A percentile compares a stretch with the other conserved stretches of the same genome.
These are phyloP conservation scores for Fusarium clavum DNA, from an alignment of 2,329 filamentous ascomycete species.

Conservation along the genomic window DNA sequence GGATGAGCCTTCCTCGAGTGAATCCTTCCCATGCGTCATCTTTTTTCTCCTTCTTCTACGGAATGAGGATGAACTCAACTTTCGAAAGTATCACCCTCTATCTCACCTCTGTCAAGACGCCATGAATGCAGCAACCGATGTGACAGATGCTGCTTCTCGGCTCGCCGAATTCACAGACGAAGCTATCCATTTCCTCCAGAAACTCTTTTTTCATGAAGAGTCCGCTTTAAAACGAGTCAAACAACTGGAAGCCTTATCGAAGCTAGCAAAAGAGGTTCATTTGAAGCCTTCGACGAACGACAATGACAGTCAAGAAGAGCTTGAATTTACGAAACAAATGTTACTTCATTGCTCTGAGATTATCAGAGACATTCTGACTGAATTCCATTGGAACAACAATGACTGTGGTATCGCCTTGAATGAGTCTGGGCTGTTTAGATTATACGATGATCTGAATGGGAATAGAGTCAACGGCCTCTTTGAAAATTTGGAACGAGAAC, in stretches of 20 bases:
- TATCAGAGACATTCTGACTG: background rate
- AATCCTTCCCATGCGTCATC: background rate
- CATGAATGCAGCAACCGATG: background rate
- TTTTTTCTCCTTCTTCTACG: background rate
- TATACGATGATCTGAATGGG: background rate
- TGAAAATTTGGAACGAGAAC: background rate
- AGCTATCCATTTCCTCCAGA: conserved; percentile 9
- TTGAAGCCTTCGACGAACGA: background rate
- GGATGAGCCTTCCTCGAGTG: background rate
- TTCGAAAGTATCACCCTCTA: background rate
- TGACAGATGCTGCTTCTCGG: conserved; percentile 6
- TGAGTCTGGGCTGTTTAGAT: background rate
- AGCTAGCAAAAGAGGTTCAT: background rate
- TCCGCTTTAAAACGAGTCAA: background rate
- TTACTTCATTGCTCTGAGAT: background rate
- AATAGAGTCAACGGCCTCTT: background rate
- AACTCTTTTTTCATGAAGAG: background rate
- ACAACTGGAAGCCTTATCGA: background rate
- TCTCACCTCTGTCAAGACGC: fast-evolving
- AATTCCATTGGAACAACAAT: background rate
- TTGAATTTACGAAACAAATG: background rate
- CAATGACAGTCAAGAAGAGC: background rate
- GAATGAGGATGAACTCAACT: background rate
- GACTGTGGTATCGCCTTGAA: background rate
- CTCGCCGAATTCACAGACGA: conserved; percentile 11